Conservation (phyloP, 805 yeast species). For the Candida ficus region DNA sequence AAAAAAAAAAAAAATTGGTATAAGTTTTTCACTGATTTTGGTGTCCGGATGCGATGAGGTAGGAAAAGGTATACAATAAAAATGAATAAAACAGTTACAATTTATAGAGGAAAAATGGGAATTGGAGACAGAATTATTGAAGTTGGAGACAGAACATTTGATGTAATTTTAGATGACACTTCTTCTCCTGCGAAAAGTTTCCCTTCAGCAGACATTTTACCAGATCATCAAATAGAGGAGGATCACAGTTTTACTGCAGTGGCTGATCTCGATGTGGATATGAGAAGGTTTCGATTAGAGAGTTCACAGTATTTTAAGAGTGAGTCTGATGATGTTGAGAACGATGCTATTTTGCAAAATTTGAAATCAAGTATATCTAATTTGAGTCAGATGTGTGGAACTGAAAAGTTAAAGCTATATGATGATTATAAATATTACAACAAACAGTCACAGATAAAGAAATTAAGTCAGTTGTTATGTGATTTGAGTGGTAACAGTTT, state of each 20-base stretch:
- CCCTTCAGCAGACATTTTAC: slow-evolving; percentile 1
- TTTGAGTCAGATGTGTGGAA: slow-evolving; percentile 11
- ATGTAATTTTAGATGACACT: slow-evolving; percentile 19
- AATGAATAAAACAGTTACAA: neutral
- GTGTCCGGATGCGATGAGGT: slow-evolving; percentile 14
- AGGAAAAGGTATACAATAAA: neutral
- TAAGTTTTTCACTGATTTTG: slow-evolving; percentile 4
- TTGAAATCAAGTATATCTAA: too few species aligned
- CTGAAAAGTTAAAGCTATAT: neutral
- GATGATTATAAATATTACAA: neutral
- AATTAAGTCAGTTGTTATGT: slow-evolving; percentile 7
- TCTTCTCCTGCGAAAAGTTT: slow-evolving; percentile 1
- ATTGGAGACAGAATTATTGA: slow-evolving; percentile 14
- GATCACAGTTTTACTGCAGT: slow-evolving; percentile 12
- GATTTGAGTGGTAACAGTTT: slow-evolving; percentile 16
- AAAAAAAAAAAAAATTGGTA: too few species aligned
- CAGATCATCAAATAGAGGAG: slow-evolving; percentile 1
- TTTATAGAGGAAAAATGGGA: neutral
- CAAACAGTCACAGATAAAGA: neutral
- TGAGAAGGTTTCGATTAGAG: too few species aligned
- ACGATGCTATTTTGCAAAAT: too few species aligned
- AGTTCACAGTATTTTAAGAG: too few species aligned
- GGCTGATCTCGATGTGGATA: neutral
- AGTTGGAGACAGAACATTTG: slow-evolving; percentile 19
- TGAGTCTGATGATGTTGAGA: too few species aligned